Percentiles rank a stretch among this genome's conserved stretches.
Conservation (phyloP, 139 green algal genomes). For the Tetradesmus lagerheimii region DNA sequence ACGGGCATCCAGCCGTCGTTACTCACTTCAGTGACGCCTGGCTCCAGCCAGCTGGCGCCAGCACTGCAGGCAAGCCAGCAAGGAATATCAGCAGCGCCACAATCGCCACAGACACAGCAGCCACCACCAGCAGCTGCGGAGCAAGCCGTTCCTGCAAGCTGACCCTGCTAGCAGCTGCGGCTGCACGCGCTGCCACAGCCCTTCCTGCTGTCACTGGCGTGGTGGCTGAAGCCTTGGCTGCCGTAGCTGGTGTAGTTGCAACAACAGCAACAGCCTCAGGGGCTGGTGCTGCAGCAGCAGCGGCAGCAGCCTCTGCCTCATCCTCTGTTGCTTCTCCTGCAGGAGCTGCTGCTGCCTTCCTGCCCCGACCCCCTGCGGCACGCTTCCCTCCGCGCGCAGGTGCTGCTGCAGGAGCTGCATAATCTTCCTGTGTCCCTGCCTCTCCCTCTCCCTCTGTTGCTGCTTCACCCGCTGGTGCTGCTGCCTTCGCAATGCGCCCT, state of each 20-base stretch:
- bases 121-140: not conserved
- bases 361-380: not conserved
- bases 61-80: constrained; percentile 21
- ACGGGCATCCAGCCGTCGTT: too few relatives aligned
- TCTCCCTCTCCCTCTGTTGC: not conserved
- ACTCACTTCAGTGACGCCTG: not conserved
- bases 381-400: not conserved
- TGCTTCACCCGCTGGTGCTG: not conserved
- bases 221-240: not conserved
- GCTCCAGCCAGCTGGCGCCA: constrained; percentile 9
- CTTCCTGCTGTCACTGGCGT: constrained; percentile 5
- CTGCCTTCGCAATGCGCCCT: not conserved
- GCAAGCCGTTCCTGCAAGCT: not conserved
- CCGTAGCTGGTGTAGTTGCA: not conserved
- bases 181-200: not conserved
- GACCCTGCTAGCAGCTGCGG: not conserved
- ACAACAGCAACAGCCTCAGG: not conserved
- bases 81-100: not conserved
- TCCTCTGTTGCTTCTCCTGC: not conserved
- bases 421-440: not conserved
- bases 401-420: not conserved
- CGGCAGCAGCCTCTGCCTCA: not conserved
- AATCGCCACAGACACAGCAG: not conserved
- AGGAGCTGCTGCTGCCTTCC: constrained; percentile 9
- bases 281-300: not conserved